A percentile compares a stretch with the other conserved stretches of the same genome.
Evolutionary conservation across 306 rosid species (phyloP).

Genomic region (Ormosia semicastrata): DNA sequence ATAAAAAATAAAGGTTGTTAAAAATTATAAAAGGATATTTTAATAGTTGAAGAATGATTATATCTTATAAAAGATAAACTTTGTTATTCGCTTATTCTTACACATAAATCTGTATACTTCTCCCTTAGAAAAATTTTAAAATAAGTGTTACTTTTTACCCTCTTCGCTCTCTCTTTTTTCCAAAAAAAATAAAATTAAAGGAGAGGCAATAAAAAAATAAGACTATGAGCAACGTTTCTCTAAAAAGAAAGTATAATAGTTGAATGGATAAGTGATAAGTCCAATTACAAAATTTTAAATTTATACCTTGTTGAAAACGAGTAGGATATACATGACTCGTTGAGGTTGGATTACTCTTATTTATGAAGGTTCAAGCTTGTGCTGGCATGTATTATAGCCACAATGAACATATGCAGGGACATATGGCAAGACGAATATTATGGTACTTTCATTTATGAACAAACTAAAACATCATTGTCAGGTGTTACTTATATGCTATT

Average conservation of each 20-base stretch:
- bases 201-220: no score
- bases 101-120: no score
- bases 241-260: neutral
- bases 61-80: neutral
- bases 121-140: no score
- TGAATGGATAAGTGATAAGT: neutral
- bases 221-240: no score
- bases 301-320: conserved; percentile 35
- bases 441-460: conserved; percentile 16
- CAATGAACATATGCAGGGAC: conserved; percentile 33
- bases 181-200: no score
- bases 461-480: conserved; percentile 6
- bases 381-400: conserved; percentile 28
- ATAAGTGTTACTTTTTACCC: no score
- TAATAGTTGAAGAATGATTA: neutral
- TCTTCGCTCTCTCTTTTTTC: no score
- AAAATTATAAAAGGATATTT: neutral
- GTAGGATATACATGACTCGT: neutral
- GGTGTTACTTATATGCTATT: neutral
- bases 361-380: conserved; percentile 23
- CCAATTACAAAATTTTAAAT: neutral
- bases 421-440: conserved; percentile 27
- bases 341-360: neutral
- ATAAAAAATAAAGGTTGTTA: neutral
- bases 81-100: no score